Conservation (phyloP, 2,329 filamentous ascomycete genomes). For the Pseudopyricularia cyperi region DNA sequence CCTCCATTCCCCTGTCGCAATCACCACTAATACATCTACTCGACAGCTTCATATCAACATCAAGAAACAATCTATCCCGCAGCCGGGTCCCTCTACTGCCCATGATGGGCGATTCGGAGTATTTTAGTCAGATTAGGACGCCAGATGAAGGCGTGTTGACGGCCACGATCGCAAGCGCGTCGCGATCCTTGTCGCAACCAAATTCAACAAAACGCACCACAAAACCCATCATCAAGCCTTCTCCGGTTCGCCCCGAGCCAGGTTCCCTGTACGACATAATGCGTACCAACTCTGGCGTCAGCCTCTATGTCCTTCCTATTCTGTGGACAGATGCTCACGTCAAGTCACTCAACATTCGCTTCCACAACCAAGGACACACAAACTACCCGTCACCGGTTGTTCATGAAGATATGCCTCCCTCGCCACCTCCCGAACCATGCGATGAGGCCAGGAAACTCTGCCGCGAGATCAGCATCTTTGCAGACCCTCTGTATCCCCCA, state of each 20-base stretch:
- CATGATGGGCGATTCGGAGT: too few relatives aligned
- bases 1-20: neutral
- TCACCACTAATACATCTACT: too few relatives aligned
- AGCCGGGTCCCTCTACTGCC: too few relatives aligned
- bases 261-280: constrained; percentile 41
- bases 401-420: neutral
- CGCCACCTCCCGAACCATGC: constrained; percentile 19
- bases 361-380: neutral
- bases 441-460: constrained; percentile 27
- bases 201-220: neutral
- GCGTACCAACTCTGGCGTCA: constrained; percentile 29
- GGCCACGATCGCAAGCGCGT: neutral
- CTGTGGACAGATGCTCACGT: constrained; percentile 42
- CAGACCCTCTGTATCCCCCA: constrained; percentile 19
- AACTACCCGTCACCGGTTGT: neutral
- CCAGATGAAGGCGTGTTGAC: neutral
- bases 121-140: neutral
- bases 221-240: constrained; percentile 8
- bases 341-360: constrained; percentile 1
- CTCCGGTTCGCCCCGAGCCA: constrained; percentile 25
- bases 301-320: constrained; percentile 38
- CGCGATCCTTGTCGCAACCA: too few relatives aligned
- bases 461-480: constrained; percentile 24
- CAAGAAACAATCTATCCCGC: too few relatives aligned
- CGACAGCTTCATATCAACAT: too few relatives aligned